phyloP scores from a whole-genome alignment of 164 flowering plant genomes.

The Stephania yunnanensis region DNA sequence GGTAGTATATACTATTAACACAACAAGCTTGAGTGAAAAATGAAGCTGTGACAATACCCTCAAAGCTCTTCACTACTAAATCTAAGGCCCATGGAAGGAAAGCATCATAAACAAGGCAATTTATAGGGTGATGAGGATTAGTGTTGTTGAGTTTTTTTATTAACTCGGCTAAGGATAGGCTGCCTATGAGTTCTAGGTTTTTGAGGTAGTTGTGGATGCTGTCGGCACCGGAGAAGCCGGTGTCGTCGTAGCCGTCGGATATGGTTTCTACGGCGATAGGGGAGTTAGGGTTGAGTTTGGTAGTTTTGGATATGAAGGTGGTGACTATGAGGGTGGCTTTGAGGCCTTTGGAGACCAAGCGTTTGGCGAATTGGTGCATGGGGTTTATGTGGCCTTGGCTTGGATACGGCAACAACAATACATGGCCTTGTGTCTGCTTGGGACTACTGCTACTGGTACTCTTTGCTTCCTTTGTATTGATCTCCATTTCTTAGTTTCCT shows the following conservation, averaged over 20 bases:
- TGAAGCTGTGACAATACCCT: constrained; percentile 1
- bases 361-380: not conserved
- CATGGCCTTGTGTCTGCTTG: not conserved
- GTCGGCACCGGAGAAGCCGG: not conserved
- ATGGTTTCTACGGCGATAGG: constrained; percentile 3
- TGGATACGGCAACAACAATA: not conserved
- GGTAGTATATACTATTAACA: constrained; percentile 9
- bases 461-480: too few species aligned
- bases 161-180: constrained; percentile 6
- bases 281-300: not conserved
- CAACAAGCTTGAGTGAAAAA: constrained; percentile 19
- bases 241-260: constrained; percentile 21
- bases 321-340: not conserved
- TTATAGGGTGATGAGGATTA: not conserved
- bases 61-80: constrained; percentile 10
- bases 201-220: not conserved
- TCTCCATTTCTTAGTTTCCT: too few species aligned
- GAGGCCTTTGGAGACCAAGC: not conserved
- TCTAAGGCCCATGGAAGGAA: constrained; percentile 10
- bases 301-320: not conserved
- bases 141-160: constrained; percentile 1
- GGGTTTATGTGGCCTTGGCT: constrained; percentile 3
- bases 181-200: constrained; percentile 1
- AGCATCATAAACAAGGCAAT: constrained; percentile 2
- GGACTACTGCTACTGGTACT: too few species aligned